Evolutionary conservation across 169 alveolate genomes (phyloP).

Genomic region (Theileria orientalis): DNA sequence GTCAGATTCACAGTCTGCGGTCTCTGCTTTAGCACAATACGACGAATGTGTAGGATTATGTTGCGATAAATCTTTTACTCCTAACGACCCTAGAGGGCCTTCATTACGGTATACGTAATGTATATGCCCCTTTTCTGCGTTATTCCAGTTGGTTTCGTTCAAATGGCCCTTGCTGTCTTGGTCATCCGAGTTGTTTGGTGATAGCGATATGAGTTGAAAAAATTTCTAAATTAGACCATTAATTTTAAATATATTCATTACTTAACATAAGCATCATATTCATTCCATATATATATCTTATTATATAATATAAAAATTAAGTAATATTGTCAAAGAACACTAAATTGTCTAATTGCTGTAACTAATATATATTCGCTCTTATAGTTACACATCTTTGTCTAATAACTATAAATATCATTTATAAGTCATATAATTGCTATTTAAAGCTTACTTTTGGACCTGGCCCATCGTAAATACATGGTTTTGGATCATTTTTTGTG

Average conservation of each 20-base stretch:
- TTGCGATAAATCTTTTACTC: slow-evolving; percentile 21
- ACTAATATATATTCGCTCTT: neutral
- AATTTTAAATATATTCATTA: neutral
- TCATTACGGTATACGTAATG: slow-evolving; percentile 23
- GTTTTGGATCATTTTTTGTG: neutral
- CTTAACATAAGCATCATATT: too few relatives aligned
- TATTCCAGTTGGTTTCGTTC: slow-evolving; percentile 36
- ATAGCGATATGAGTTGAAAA: neutral
- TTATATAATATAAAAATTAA: too few relatives aligned
- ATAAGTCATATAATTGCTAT: neutral
- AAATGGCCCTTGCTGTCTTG: neutral
- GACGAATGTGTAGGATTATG: slow-evolving; percentile 5
- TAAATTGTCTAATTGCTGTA: neutral
- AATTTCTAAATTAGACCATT: slow-evolving; percentile 2
- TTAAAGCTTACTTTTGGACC: neutral
- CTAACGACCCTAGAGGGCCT: slow-evolving; percentile 63
- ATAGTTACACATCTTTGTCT: neutral
- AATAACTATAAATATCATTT: neutral
- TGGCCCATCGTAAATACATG: slow-evolving; percentile 27
- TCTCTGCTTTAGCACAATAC: neutral
- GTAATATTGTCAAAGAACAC: too few relatives aligned
- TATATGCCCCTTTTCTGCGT: slow-evolving; percentile 25
- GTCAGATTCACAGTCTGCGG: neutral
- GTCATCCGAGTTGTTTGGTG: neutral
- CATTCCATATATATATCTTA: too few relatives aligned